Evolutionary conservation across 345 rosid genomes (phyloP), one percentile per base, ranked within the genome.

Genomic region (Isatis tinctoria): DNA sequence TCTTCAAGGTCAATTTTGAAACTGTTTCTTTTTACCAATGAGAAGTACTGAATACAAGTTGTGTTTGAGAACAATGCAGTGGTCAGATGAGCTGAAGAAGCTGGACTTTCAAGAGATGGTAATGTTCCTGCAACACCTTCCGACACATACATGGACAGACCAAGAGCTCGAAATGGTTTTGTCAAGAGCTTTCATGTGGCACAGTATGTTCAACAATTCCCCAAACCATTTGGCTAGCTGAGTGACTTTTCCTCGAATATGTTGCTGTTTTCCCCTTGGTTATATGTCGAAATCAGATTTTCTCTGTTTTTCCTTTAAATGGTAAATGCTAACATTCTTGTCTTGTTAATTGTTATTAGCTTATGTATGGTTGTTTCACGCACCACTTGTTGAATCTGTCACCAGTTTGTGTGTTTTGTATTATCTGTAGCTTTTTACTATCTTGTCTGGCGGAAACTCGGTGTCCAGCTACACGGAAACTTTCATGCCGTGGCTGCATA

Each of bases 41-140:
- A 40, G 18, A 53, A 27, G 37, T 33, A 44, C 6, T 5, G 1
- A 53, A 26, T 51, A 14, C 44, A 73, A 52, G 43, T 20, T 33
- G 11, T 24, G 28, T 51, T 22, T 4, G 9, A 68, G 40, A 33
- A 45, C 20, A 41, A 24, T 74, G 56, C 85, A 92, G 99, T 95
- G 99, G 98, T 90, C 99, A 17, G 94, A 90, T 20, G 81, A 82
- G 75, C 88, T 95, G 60, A 89, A 82, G 87, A 85, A 89, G 85
- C 91, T 95, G 18, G 99, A 95, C 75, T 95, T 95, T 79, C 98
- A 92, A 78, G 99, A 92, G 70, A 82, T 95, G 97, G 98, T 92
- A 63, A 95, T 95, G 99, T 90, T 92, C 85, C 89, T 92, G 62
- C 99, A 92, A 74, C 99, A 95, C 79, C 91, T 92, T 44, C 97